Base-by-base conservation (phyloP, 2,329 filamentous ascomycete genomes). In the Talaromyces sp. region DNA sequence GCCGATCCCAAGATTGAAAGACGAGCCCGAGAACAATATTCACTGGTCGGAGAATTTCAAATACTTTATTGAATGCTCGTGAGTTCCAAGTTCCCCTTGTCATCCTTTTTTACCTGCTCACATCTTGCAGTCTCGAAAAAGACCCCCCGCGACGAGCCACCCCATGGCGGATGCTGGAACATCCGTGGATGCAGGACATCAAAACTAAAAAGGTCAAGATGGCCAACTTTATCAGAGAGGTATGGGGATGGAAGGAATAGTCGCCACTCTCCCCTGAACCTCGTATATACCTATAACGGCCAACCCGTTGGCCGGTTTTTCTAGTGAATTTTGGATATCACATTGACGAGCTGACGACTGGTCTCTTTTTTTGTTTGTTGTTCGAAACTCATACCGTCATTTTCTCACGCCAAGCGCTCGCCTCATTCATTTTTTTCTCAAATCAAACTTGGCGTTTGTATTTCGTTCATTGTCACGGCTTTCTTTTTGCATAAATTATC, bases 11-110 rank as follows among this genome's bases (percentile, higher is more conserved):
- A 96, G 92, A 74, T 81, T 99, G 64, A 98, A 97, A 77, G 95
- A 99, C 67, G 95, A 99, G 76, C 90, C 91, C 0, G 87, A 91
- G 32, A 90, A 89, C 67, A 88, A 88, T 62, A 96, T 99, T 67
- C 89, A 88, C 72, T 99, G 95, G 95, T 96, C 90, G 68, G 90
- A 96, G 68, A 96, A 90, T 71, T 98, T 99, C 78, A 99, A 99
- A 76, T 97, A 97, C 75, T 99, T 99, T 70, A 97, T 99, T 69
- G 93, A 97, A 78, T 97, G 93, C 85, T 98, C 95, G 93, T 98
- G 85, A 73, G 91, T 87, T 31, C 26, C 26, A 3, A 6, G 26
- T 3, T 27, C 6, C 26, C 26, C 26, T 27, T 6, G 26, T 5
- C 54, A 55, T 3, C 19, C 35, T 7, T 43, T 57, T 46, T 3